These are phyloP conservation scores for Aquilaria yunnanensis DNA, from an alignment of 345 rosid species.

Conservation along the genomic window DNA sequence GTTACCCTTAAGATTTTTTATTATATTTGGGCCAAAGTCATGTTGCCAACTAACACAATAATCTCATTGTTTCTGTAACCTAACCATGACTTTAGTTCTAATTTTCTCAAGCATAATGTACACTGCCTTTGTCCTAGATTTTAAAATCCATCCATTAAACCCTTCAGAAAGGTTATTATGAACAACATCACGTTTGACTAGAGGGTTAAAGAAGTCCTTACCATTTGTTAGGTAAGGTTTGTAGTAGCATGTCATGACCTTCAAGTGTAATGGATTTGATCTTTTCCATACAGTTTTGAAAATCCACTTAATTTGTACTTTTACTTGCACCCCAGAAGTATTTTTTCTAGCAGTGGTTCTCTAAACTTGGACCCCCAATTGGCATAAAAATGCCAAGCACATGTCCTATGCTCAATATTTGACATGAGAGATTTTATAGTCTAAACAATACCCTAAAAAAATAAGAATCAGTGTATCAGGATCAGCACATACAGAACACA, in stretches of 20 bases:
- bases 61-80: too few species aligned
- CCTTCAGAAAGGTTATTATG: not conserved
- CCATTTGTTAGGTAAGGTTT: not conserved
- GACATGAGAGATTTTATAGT: too few species aligned
- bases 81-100: too few species aligned
- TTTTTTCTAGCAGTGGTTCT: not conserved
- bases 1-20: too few species aligned
- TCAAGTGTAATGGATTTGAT: not conserved
- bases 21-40: too few species aligned
- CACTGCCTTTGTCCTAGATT: not conserved
- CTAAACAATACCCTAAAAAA: too few species aligned
- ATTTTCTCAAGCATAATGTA: not conserved
- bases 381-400: not conserved
- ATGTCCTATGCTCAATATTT: too few species aligned
- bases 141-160: not conserved
- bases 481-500: too few species aligned
- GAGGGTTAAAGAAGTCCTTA: not conserved
- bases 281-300: not conserved
- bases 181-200: not conserved
- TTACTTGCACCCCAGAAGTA: not conserved
- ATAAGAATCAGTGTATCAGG: too few species aligned
- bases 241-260: too few species aligned
- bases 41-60: too few species aligned
- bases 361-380: not conserved
- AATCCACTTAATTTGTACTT: not conserved